A percentile compares a stretch with the other conserved stretches of the same genome.
Conservation (phyloP, 495 filamentous ascomycete species). For the Trypethelium eluteriae region DNA sequence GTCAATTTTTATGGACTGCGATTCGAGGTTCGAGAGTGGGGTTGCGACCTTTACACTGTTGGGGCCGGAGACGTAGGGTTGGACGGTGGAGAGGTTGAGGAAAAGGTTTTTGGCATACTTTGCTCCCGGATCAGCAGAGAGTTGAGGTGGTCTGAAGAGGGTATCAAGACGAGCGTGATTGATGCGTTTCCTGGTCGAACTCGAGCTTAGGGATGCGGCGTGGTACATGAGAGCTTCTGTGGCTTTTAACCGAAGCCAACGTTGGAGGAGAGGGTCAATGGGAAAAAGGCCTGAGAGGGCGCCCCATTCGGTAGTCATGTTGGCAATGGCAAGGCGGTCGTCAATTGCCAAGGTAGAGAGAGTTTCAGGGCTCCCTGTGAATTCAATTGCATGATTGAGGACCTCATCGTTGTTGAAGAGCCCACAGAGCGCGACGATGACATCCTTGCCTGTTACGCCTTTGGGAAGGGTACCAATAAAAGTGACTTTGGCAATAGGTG, state of each 20-base stretch:
- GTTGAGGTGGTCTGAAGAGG: constrained; percentile 52
- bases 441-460: constrained; percentile 91
- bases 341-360: constrained; percentile 68
- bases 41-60: constrained; percentile 87
- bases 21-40: constrained; percentile 65
- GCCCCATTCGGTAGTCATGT: constrained; percentile 97
- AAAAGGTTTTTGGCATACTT: constrained; percentile 76
- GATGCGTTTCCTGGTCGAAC: constrained; percentile 44
- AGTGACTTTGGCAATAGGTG: constrained; percentile 72
- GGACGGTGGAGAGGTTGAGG: constrained; percentile 70
- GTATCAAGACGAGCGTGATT: constrained; percentile 63
- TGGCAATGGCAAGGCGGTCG: constrained; percentile 74
- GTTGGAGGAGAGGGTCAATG: constrained; percentile 61
- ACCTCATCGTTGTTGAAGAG: constrained; percentile 87
- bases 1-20: constrained; percentile 65
- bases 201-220: constrained; percentile 31
- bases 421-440: constrained; percentile 83
- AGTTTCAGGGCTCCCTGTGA: constrained; percentile 71
- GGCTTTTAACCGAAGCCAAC: constrained; percentile 75
- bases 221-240: constrained; percentile 55
- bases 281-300: constrained; percentile 78
- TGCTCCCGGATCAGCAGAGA: constrained; percentile 68
- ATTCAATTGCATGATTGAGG: constrained; percentile 88
- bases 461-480: constrained; percentile 65
- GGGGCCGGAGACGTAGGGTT: constrained; percentile 81